phyloP scores from a whole-genome alignment of 179 eudicot genomes.

The Gypsophila paniculata region DNA sequence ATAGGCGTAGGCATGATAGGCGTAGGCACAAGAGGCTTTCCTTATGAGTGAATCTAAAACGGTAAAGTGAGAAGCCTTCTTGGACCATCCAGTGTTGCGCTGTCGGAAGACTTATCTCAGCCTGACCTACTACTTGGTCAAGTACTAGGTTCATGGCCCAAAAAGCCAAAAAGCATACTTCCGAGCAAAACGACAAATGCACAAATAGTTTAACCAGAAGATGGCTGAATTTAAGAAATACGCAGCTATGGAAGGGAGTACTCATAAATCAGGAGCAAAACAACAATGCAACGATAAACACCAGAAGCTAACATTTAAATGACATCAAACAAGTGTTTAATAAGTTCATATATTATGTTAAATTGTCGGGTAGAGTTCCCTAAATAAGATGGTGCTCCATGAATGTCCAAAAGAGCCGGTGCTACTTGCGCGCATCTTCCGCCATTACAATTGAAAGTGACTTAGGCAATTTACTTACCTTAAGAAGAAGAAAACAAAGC shows the following conservation, averaged over 20 bases:
- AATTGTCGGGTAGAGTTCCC: neutral
- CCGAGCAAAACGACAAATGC: too few relatives aligned
- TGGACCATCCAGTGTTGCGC: too few relatives aligned
- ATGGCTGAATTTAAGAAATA: too few relatives aligned
- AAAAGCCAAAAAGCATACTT: neutral
- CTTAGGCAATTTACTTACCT: neutral
- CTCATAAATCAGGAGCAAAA: neutral
- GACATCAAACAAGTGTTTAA: neutral
- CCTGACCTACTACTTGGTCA: neutral
- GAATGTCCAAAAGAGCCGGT: neutral
- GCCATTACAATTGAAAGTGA: neutral
- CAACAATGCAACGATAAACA: neutral
- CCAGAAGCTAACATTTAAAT: neutral
- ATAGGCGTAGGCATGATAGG: too few relatives aligned
- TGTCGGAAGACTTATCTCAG: too few relatives aligned
- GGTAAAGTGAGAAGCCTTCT: too few relatives aligned
- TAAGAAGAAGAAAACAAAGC: neutral
- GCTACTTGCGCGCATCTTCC: neutral
- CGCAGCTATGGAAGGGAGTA: neutral
- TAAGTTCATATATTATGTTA: conserved; percentile 5
- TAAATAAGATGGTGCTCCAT: neutral
- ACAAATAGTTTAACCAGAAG: too few relatives aligned
- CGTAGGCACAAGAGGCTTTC: too few relatives aligned
- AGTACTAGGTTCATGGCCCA: neutral
- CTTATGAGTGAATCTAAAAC: too few relatives aligned